A percentile compares a stretch with the other conserved stretches of the same genome.
Conservation (phyloP, 169 alveolate species). For the Cryptosporidium bovis region DNA sequence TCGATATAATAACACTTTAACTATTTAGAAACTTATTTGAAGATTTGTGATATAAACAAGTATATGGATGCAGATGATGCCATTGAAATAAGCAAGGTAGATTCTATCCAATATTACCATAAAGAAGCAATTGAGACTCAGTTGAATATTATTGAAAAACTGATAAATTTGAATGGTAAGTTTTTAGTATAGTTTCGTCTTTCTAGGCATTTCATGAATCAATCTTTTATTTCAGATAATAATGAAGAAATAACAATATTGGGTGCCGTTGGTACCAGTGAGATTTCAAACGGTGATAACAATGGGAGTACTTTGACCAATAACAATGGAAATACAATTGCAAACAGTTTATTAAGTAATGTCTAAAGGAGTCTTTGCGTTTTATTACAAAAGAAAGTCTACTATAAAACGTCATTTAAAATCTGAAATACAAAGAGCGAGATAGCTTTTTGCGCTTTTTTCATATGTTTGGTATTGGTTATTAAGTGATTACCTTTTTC, state of each 20-base stretch:
- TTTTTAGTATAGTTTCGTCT: neutral
- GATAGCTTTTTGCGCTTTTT: constrained; percentile 38
- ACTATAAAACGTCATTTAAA: neutral
- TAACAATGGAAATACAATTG: constrained; percentile 22
- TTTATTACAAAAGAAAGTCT: too few species aligned
- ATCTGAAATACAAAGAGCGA: constrained; percentile 22
- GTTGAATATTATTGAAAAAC: constrained; percentile 12
- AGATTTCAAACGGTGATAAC: neutral
- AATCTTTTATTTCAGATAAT: too few species aligned
- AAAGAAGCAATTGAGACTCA: constrained; percentile 69
- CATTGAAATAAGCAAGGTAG: constrained; percentile 18
- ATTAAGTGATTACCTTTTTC: constrained; percentile 33
- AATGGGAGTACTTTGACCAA: constrained; percentile 6
- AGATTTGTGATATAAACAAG: constrained; percentile 39
- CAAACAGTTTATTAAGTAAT: neutral
- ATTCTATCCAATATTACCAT: constrained; percentile 43
- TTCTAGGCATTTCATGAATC: too few species aligned
- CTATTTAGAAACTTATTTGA: constrained; percentile 31
- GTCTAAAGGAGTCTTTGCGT: neutral
- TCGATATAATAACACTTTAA: too few species aligned
- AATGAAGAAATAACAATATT: too few species aligned
- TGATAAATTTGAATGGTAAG: constrained; percentile 35
- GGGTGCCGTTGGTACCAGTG: neutral
- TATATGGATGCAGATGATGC: constrained; percentile 60
- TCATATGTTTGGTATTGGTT: constrained; percentile 61